A percentile compares a stretch with the other conserved stretches of the same genome.
Conservation (phyloP, 2,329 filamentous ascomycete genomes). For the Penicillium sp. region DNA sequence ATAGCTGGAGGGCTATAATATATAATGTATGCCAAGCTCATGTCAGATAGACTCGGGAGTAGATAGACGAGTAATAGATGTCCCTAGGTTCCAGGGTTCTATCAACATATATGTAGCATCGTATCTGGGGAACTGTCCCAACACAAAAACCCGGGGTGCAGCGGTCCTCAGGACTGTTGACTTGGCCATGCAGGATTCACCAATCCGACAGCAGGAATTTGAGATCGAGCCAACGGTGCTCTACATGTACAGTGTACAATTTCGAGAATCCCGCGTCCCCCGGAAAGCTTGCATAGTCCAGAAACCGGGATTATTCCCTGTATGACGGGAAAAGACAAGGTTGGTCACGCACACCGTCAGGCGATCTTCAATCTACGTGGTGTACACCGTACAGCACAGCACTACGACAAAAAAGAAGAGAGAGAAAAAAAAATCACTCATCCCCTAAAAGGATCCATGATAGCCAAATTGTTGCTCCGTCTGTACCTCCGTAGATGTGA, state of each 20-base stretch:
- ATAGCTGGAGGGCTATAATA: no score
- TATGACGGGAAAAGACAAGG: background rate
- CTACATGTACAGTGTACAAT: background rate
- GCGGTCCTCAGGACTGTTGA: background rate
- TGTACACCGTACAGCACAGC: background rate
- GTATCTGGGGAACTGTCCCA: background rate
- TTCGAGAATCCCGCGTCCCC: background rate
- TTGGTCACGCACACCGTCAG: conserved; percentile 7
- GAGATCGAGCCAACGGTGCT: background rate
- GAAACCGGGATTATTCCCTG: conserved; percentile 16
- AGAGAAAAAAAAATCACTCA: background rate
- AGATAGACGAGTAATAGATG: no score
- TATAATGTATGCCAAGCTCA: no score
- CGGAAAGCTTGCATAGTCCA: conserved; percentile 8
- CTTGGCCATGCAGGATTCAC: background rate
- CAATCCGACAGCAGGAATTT: background rate
- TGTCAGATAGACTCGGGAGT: no score
- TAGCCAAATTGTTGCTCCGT: background rate
- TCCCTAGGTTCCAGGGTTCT: background rate
- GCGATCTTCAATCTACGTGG: conserved; percentile 8
- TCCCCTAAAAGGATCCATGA: background rate
- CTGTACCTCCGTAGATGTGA: background rate
- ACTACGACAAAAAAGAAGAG: background rate
- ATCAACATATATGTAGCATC: background rate
- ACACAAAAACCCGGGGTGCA: conserved; percentile 9